These are phyloP conservation scores for Cryoendolithus antarcticus DNA, from an alignment of 2,329 filamentous ascomycete genomes.

Conservation along the genomic window DNA sequence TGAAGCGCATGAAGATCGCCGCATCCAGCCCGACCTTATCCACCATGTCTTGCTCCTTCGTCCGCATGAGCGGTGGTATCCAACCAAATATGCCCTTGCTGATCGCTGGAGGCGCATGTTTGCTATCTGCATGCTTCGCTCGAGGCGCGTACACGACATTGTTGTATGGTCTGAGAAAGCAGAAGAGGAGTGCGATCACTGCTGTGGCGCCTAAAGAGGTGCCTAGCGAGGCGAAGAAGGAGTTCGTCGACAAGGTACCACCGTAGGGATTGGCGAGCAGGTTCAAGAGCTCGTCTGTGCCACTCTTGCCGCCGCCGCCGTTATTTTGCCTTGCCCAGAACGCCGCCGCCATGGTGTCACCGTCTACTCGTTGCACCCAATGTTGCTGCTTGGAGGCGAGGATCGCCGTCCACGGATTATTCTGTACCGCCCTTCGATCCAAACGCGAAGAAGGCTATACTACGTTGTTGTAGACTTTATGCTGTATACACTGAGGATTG, in stretches of 20 bases:
- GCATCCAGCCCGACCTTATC: constrained; percentile 85
- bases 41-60: constrained; percentile 64
- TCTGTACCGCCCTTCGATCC: too few species aligned
- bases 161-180: constrained; percentile 80
- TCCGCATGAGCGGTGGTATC: constrained; percentile 65
- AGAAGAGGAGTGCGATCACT: constrained; percentile 69
- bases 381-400: too few species aligned
- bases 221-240: constrained; percentile 66
- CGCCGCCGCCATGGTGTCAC: not conserved
- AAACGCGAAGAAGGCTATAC: too few species aligned
- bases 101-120: constrained; percentile 75
- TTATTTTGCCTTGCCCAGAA: constrained; percentile 1
- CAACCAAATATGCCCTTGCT: constrained; percentile 82
- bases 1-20: constrained; percentile 76
- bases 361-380: too few species aligned
- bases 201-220: constrained; percentile 66
- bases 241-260: constrained; percentile 36
- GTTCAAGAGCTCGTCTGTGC: constrained; percentile 24
- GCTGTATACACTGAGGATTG: too few species aligned
- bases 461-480: too few species aligned
- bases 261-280: constrained; percentile 29
- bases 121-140: constrained; percentile 81
- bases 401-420: too few species aligned
- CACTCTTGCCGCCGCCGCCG: not conserved
- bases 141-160: constrained; percentile 89